These are phyloP conservation scores for Aspergillus floridensis DNA, from an alignment of 2,329 filamentous ascomycete genomes.

Conservation along the genomic window DNA sequence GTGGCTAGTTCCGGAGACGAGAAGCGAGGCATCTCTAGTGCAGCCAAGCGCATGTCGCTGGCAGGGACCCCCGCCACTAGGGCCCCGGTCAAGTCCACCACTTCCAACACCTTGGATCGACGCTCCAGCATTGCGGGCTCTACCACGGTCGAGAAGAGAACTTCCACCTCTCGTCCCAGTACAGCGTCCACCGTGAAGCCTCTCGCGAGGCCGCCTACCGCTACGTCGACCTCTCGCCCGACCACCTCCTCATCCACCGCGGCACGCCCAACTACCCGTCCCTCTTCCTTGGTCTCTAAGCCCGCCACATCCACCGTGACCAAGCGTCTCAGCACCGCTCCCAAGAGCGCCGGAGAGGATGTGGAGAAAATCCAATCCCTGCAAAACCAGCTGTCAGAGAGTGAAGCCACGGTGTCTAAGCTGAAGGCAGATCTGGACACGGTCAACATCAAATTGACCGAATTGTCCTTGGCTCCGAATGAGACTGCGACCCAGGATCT, in stretches of 20 bases:
- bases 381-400: slow-evolving; percentile 37
- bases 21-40: slow-evolving; percentile 41
- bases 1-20: slow-evolving; percentile 47
- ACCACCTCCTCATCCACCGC: slow-evolving; percentile 24
- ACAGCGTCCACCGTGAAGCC: slow-evolving; percentile 26
- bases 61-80: slow-evolving; percentile 38
- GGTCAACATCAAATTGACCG: slow-evolving; percentile 35
- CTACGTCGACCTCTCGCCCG: slow-evolving; percentile 23
- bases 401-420: slow-evolving; percentile 33
- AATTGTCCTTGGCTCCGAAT: slow-evolving; percentile 27
- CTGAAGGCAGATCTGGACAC: slow-evolving; percentile 35
- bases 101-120: slow-evolving; percentile 37
- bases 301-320: slow-evolving; percentile 20
- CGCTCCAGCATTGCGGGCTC: slow-evolving; percentile 40
- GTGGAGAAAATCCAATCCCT: slow-evolving; percentile 36
- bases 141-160: slow-evolving; percentile 32
- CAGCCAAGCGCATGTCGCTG: slow-evolving; percentile 47
- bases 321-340: slow-evolving; percentile 38
- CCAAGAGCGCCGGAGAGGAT: slow-evolving; percentile 29
- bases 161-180: slow-evolving; percentile 19
- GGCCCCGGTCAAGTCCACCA: slow-evolving; percentile 32
- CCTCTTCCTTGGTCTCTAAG: slow-evolving; percentile 19
- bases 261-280: slow-evolving; percentile 18
- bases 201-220: slow-evolving; percentile 26
- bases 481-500: slow-evolving; percentile 24